Base-by-base conservation (phyloP, 192 early-diverging fungal species). In the Polychytrium aggregatum region DNA sequence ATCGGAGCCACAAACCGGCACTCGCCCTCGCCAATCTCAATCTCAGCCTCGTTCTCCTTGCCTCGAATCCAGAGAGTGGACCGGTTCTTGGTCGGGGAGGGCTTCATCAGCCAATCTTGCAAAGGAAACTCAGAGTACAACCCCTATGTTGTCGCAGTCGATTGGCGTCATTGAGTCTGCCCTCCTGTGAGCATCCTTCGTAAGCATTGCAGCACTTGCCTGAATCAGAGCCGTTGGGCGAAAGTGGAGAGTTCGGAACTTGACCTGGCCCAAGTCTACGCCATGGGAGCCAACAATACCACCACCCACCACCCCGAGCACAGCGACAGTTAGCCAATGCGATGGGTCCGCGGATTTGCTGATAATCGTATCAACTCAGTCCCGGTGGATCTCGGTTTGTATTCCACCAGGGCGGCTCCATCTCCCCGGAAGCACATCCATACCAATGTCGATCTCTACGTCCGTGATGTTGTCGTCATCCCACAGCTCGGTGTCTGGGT, bases 221-320 rank as follows among this genome's bases (percentile, higher is more conserved):
- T 70, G 62, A 14, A 72, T 53, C 8, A 67, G 24, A 7, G 74
- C 74, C 10, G 65, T 68, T 24, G 70, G 70, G 1, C 52, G 39
- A 37, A 76, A 76, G 29, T 67, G 70, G 13, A 67, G 67, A 8
- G 74, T 67, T 42, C 54, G 44, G 55, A 73, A 76, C 37, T 65
- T 63, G 29, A 73, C 52, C 11, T 41, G 35, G 17, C 69, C 62
- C 6, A 20, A 48, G 40, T 64, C 70, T 62, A 41, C 24, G n/a
- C n/a, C n/a, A n/a, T n/a, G n/a, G n/a, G n/a, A n/a, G n/a, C n/a
- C n/a, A n/a, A n/a, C n/a, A n/a, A n/a, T n/a, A n/a, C n/a, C n/a
- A n/a, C n/a, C n/a, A n/a, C n/a, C n/a, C n/a, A n/a, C n/a, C n/a
- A n/a, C n/a, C n/a, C n/a, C n/a, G n/a, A n/a, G n/a, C n/a, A n/a